Evolutionary conservation across 2,329 filamentous ascomycete species (phyloP).

Genomic region (Colletotrichum acutatum): DNA sequence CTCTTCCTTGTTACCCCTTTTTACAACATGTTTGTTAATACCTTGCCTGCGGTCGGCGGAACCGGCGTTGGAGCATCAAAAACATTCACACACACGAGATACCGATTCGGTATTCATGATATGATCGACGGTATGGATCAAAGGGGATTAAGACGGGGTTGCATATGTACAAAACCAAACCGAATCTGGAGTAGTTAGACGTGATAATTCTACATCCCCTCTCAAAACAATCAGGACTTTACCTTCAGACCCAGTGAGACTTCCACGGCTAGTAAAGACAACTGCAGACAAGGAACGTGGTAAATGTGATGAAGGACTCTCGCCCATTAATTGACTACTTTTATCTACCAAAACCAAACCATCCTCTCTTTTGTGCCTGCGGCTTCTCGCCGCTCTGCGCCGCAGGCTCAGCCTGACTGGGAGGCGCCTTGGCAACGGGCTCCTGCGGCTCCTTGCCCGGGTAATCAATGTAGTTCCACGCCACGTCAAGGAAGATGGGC

Average conservation of each 20-base stretch:
- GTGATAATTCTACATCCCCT: conserved; percentile 68
- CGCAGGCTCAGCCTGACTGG: conserved; percentile 21
- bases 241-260: no score
- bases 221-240: conserved; percentile 53
- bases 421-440: conserved; percentile 34
- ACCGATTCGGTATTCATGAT: conserved; percentile 57
- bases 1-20: conserved; percentile 47
- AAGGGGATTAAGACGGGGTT: conserved; percentile 51
- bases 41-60: conserved; percentile 55
- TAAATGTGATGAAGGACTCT: no score
- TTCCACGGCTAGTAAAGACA: not conserved
- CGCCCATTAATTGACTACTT: not conserved
- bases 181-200: conserved; percentile 55
- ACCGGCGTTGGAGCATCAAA: conserved; percentile 65
- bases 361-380: conserved; percentile 73
- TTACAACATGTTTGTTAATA: conserved; percentile 57
- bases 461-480: conserved; percentile 98
- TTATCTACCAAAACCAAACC: conserved; percentile 78
- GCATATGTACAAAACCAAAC: conserved; percentile 56
- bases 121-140: conserved; percentile 54
- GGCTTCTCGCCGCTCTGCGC: conserved; percentile 46
- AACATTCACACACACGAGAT: conserved; percentile 48
- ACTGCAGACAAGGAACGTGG: no score
- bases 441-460: conserved; percentile 67
- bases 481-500: conserved; percentile 94